These are phyloP conservation scores for Solanum medicagineum DNA, from an alignment of 257 asterid genomes.

Conservation along the genomic window DNA sequence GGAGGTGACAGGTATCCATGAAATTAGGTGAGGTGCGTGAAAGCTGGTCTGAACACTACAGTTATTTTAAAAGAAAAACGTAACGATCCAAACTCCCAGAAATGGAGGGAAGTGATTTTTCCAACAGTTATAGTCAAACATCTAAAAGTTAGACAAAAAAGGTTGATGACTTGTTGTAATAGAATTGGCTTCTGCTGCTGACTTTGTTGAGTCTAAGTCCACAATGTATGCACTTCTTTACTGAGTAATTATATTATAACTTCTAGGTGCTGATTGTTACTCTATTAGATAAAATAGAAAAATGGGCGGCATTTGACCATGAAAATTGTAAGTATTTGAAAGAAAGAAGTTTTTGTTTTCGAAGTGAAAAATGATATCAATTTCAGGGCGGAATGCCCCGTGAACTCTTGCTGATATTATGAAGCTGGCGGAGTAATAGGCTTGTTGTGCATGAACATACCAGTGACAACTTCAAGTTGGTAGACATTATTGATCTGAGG, in stretches of 20 bases:
- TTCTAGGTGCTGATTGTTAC: not conserved
- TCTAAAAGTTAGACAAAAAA: not conserved
- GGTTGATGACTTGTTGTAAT: not conserved
- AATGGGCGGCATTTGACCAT: not conserved
- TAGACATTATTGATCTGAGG: conserved; percentile 89
- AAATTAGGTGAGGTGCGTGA: too few relatives aligned
- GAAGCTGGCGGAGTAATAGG: not conserved
- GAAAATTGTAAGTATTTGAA: not conserved
- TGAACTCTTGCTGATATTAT: not conserved
- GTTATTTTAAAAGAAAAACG: too few relatives aligned
- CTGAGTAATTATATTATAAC: not conserved
- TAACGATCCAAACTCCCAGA: not conserved
- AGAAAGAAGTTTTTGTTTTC: not conserved
- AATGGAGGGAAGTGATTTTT: not conserved
- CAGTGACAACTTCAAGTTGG: conserved; percentile 87
- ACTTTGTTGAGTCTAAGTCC: not conserved
- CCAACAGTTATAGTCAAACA: not conserved
- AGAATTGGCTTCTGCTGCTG: not conserved
- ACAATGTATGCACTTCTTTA: not conserved
- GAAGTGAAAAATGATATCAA: not conserved
- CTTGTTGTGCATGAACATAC: conserved; percentile 9
- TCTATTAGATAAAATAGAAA: not conserved
- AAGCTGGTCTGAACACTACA: too few relatives aligned
- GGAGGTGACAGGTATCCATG: too few relatives aligned
- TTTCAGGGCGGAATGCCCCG: not conserved